These are phyloP conservation scores for Epipyxis sp. DNA, from an alignment of 108 stramenopile genomes.

Conservation along the genomic window DNA sequence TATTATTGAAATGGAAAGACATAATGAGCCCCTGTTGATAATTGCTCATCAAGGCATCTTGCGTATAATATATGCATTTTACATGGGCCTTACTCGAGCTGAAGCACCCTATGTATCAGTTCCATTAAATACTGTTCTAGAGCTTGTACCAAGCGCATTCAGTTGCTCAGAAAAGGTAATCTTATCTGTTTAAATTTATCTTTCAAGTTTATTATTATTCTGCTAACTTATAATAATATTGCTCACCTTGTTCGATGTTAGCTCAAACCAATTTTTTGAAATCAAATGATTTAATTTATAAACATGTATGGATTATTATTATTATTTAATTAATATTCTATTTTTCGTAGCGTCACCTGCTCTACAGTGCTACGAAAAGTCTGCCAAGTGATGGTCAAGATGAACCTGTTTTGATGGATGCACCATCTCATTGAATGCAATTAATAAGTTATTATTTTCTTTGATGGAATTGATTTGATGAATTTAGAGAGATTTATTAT, in stretches of 20 bases:
- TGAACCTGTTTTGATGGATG: not conserved
- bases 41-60: slow-evolving; percentile 93
- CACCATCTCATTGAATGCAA: too few relatives aligned
- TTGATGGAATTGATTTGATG: too few relatives aligned
- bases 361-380: not conserved
- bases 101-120: slow-evolving; percentile 94
- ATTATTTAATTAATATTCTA: too few relatives aligned
- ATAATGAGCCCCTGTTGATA: slow-evolving; percentile 89
- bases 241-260: too few relatives aligned
- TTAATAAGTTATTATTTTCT: too few relatives aligned
- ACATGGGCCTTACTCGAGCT: slow-evolving; percentile 88
- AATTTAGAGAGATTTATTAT: too few relatives aligned
- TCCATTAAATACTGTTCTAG: slow-evolving; percentile 94
- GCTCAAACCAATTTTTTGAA: too few relatives aligned
- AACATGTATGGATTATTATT: too few relatives aligned
- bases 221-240: too few relatives aligned
- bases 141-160: slow-evolving; percentile 67
- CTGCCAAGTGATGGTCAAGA: not conserved
- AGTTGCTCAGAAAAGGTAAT: not conserved
- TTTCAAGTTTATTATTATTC: too few relatives aligned
- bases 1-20: slow-evolving; percentile 95
- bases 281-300: too few relatives aligned
- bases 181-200: too few relatives aligned
- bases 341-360: not conserved
- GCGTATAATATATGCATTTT: slow-evolving; percentile 95